These are phyloP conservation scores for Exophiala alcalophila DNA, from an alignment of 2,329 filamentous ascomycete genomes.

Conservation along the genomic window DNA sequence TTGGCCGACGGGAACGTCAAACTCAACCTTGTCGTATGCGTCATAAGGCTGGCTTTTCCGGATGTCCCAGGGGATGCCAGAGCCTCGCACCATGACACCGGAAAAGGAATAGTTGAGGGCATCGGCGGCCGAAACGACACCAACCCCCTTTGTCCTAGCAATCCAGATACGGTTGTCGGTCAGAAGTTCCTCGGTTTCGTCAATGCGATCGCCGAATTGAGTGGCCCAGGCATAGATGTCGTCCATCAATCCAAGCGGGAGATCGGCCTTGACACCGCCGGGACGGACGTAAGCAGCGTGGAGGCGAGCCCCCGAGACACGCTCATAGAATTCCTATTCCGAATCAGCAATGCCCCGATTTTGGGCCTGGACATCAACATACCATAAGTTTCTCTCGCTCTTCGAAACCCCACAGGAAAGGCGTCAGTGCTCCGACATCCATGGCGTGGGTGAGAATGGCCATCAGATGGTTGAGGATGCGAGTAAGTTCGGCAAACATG, in stretches of 20 bases:
- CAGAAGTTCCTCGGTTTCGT: constrained; percentile 97
- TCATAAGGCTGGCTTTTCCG: constrained; percentile 97
- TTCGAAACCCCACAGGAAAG: constrained; percentile 99
- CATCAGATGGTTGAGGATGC: constrained; percentile 96
- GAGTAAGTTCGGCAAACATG: constrained; percentile 90
- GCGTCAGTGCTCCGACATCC: constrained; percentile 97
- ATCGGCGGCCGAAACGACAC: constrained; percentile 85
- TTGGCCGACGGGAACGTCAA: constrained; percentile 92
- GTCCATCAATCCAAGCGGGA: constrained; percentile 88
- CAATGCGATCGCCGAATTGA: constrained; percentile 96
- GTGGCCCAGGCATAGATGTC: constrained; percentile 99
- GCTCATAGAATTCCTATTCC: constrained; percentile 94
- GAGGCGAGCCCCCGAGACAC: constrained; percentile 94
- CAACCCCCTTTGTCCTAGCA: constrained; percentile 82
- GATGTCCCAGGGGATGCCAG: constrained; percentile 92
- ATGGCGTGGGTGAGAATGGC: constrained; percentile 95
- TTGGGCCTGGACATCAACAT: constrained; percentile 40
- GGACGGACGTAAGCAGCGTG: constrained; percentile 96
- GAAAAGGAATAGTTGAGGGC: constrained; percentile 97
- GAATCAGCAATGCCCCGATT: constrained; percentile 1
- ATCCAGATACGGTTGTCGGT: constrained; percentile 99
- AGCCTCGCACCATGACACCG: constrained; percentile 96
- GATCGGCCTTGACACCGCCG: constrained; percentile 92
- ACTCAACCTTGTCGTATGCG: constrained; percentile 95
- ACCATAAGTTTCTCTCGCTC: constrained; percentile 99